Base-by-base conservation (phyloP, 768 basidiomycete genomes). In the Amanita molliuscula region DNA sequence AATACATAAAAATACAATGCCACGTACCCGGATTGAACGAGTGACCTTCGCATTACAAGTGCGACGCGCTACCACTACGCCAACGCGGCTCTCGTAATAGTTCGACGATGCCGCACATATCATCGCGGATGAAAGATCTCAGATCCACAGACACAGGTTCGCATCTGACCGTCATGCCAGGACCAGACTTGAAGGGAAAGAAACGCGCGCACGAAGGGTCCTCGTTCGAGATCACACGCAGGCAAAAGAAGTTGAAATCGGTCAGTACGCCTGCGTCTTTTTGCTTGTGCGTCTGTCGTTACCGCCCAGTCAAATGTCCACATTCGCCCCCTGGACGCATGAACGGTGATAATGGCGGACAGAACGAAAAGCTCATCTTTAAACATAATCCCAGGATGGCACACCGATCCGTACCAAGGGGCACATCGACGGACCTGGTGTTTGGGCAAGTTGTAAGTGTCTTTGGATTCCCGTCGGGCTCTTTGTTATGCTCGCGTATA, bases 371-470 rank as follows among this genome's bases (percentile, higher is more conserved):
- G 31, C 13, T 31, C 11, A 31, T 31, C 31, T 11, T 13, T 31
- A 10, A 31, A 11, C 18, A 8, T 6, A 26, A 25, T 18, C 40
- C 13, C n/a, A 86, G 84, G 82, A 85, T 57, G 84, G 84, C 4
- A 77, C 78, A 2, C 74, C 80, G 15, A 73, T 81, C 25, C 83
- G 82, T 81, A 73, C 67, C 18, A 86, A 79, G 62, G 67, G 76
- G 37, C 64, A 69, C 21, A 75, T 90, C 51, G 84, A 86, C 53
- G 89, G 89, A 7, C 89, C 89, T 16, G 88, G 89, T 15, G 67
- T 92, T 16, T 92, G 89, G 88, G 84, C 79, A 8, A 88, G 82
- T 58, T 91, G 87, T 72, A 59, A 58, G 73, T 61, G 34, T 38
- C 23, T 15, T 9, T 2, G 15, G 29, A 35, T 3, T 23, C 7